Conservation (phyloP, 116 monocot species). For the Posidonia oceanica region DNA sequence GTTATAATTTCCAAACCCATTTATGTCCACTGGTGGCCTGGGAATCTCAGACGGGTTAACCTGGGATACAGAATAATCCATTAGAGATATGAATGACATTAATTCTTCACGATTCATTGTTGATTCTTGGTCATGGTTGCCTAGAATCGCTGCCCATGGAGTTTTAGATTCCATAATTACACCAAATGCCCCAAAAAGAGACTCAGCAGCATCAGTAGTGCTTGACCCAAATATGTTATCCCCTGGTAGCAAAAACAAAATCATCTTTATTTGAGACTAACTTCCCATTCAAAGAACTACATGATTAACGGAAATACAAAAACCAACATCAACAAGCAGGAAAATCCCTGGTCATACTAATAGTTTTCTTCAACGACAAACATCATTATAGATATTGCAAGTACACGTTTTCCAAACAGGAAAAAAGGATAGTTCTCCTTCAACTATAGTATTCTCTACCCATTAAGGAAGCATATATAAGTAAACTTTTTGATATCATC, state of each 20-base stretch:
- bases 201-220: slow-evolving; percentile 79
- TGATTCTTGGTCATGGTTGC: slow-evolving; percentile 96
- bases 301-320: not conserved
- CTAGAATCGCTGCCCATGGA: slow-evolving; percentile 85
- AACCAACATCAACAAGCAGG: not conserved
- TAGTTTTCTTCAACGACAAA: no score
- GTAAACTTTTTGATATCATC: no score
- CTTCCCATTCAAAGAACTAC: not conserved
- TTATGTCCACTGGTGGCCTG: slow-evolving; percentile 8
- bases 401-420: no score
- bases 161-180: slow-evolving; percentile 42
- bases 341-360: no score
- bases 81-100: slow-evolving; percentile 74
- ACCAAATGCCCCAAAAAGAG: slow-evolving; percentile 56
- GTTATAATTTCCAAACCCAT: slow-evolving; percentile 90
- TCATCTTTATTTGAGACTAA: not conserved
- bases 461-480: no score
- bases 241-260: slow-evolving; percentile 22
- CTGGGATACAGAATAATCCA: slow-evolving; percentile 85
- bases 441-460: no score
- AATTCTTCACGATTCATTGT: slow-evolving; percentile 76
- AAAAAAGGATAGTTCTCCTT: no score
- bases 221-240: slow-evolving; percentile 85
- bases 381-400: no score
- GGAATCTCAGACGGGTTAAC: slow-evolving; percentile 34